A percentile compares a stretch with the other conserved stretches of the same genome.
Conservation (phyloP, 495 filamentous ascomycete genomes). For the Lophiotrema nucula region DNA sequence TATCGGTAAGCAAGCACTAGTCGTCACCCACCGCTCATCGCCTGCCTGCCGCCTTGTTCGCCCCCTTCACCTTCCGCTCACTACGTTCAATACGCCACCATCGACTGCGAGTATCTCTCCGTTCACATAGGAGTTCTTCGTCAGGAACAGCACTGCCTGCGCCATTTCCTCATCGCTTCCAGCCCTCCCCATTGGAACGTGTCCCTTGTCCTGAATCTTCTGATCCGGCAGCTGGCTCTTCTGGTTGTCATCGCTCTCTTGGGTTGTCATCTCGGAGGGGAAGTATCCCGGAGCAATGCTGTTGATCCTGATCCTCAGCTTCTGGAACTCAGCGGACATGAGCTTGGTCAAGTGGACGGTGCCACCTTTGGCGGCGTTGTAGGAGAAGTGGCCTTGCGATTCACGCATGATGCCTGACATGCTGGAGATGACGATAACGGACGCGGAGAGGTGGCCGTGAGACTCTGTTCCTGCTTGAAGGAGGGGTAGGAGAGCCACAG, state of each 20-base stretch:
- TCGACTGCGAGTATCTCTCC: slow-evolving; percentile 61
- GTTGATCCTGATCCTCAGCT: slow-evolving; percentile 47
- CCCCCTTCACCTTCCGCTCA: slow-evolving; percentile 32
- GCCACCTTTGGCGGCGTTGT: slow-evolving; percentile 47
- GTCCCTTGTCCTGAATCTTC: slow-evolving; percentile 49
- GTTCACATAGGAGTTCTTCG: slow-evolving; percentile 60
- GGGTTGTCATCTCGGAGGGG: slow-evolving; percentile 63
- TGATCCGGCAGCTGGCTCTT: slow-evolving; percentile 53
- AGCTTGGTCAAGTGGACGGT: slow-evolving; percentile 47
- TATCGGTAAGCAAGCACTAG: too few relatives aligned
- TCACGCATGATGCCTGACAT: slow-evolving; percentile 47
- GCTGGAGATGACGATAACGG: slow-evolving; percentile 46
- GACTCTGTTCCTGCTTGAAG: slow-evolving; percentile 43
- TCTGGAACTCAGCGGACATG: slow-evolving; percentile 51
- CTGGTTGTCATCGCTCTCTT: slow-evolving; percentile 52
- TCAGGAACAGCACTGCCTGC: slow-evolving; percentile 47
- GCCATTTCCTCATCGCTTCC: slow-evolving; percentile 52
- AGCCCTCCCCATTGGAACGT: slow-evolving; percentile 47
- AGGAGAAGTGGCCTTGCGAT: slow-evolving; percentile 46
- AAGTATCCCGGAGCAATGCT: slow-evolving; percentile 57
- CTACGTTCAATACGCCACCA: slow-evolving; percentile 56
- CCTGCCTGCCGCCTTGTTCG: not conserved
- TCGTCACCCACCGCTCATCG: too few relatives aligned
- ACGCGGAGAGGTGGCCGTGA: slow-evolving; percentile 42
- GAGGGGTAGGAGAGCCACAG: slow-evolving; percentile 45